Evolutionary conservation across 1,139 yeast genomes (phyloP).

Genomic region (Debaryomyces fabryi): DNA sequence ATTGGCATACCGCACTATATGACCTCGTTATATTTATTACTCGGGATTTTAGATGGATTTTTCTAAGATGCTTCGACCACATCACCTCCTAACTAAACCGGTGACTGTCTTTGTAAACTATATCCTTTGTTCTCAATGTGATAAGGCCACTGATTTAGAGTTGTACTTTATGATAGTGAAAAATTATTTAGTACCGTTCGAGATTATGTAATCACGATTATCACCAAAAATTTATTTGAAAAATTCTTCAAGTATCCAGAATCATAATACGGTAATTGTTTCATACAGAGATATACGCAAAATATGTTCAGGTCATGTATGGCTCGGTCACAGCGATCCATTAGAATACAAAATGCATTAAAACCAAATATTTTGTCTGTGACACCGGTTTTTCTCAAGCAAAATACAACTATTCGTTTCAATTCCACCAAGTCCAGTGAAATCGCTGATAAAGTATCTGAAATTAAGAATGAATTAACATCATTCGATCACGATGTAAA

Average conservation of each 20-base stretch:
- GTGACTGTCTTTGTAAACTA: not conserved
- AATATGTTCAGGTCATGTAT: conserved; percentile 20
- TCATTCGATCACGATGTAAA: conserved; percentile 31
- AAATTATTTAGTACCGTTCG: not conserved
- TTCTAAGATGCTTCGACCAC: not conserved
- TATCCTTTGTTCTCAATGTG: not conserved
- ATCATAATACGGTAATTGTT: not conserved
- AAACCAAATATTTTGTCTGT: not conserved
- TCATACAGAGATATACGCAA: not conserved
- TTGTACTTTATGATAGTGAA: not conserved
- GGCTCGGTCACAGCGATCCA: conserved; percentile 15
- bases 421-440: conserved; percentile 26
- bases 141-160: not conserved
- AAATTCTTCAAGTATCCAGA: conserved; percentile 1
- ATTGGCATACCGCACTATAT: not conserved
- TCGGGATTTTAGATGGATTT: not conserved
- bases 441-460: conserved; percentile 18
- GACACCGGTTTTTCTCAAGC: not conserved
- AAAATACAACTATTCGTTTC: conserved; percentile 25
- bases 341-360: conserved; percentile 2
- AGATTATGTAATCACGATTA: conserved; percentile 2
- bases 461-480: conserved; percentile 35
- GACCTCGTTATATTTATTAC: not conserved
- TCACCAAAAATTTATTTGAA: conserved; percentile 4
- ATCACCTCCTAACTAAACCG: not conserved